These are phyloP conservation scores for Tubosaeta brunneosetosa DNA, from an alignment of 768 basidiomycete species.

Conservation along the genomic window DNA sequence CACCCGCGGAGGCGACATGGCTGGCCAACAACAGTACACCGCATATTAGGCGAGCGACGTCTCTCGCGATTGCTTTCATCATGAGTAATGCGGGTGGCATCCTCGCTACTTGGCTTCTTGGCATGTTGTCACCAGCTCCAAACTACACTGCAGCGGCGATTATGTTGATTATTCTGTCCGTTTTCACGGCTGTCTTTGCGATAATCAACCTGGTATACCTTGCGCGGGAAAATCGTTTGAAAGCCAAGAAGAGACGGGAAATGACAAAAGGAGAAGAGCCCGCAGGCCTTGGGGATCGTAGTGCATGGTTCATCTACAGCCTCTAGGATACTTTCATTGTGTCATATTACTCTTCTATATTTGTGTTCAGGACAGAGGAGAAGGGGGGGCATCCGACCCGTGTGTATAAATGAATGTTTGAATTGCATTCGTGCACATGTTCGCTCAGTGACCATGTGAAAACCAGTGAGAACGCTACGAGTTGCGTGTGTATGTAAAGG, in stretches of 20 bases:
- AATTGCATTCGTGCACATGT: no score
- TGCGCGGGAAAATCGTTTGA: constrained; percentile 41
- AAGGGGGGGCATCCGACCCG: not conserved
- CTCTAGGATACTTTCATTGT: constrained; percentile 24
- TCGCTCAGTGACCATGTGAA: no score
- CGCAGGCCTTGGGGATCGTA: constrained; percentile 32
- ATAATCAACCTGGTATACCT: constrained; percentile 40
- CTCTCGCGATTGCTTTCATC: constrained; percentile 53
- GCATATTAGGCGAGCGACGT: constrained; percentile 51
- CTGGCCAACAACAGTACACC: constrained; percentile 59
- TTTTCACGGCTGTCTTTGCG: constrained; percentile 35
- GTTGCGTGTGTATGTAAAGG: no score
- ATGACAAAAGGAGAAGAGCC: constrained; percentile 34
- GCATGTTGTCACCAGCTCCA: constrained; percentile 45
- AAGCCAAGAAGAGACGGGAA: constrained; percentile 34
- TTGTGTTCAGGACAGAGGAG: not conserved
- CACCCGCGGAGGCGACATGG: constrained; percentile 55
- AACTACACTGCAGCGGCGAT: constrained; percentile 46
- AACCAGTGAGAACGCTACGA: no score
- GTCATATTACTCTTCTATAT: not conserved
- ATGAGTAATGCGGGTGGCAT: constrained; percentile 59
- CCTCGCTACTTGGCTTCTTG: constrained; percentile 57
- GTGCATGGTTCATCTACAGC: constrained; percentile 53
- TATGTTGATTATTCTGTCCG: constrained; percentile 33
- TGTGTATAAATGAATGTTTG: no score